A percentile compares a stretch with the other conserved stretches of the same genome.
phyloP scores from a whole-genome alignment of 2,329 filamentous ascomycete species.

The Penicillium occitanis region DNA sequence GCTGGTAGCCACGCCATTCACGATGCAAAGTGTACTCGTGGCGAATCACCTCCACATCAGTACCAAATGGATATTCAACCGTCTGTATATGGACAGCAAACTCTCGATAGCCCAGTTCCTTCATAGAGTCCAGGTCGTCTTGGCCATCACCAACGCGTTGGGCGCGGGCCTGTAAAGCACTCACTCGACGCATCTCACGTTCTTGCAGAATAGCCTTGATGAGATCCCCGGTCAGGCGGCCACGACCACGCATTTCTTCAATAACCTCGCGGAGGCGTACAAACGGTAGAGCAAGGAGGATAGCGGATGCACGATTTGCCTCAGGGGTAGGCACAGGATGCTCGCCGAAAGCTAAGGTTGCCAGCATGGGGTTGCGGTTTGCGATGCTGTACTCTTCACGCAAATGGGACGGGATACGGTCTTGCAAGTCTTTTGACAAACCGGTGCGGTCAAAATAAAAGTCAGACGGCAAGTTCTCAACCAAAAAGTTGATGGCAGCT shows the following conservation, averaged over 20 bases:
- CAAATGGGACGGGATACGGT: constrained; percentile 30
- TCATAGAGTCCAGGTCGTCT: neutral
- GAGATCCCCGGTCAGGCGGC: constrained; percentile 23
- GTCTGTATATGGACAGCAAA: constrained; percentile 15
- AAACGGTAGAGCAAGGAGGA: constrained; percentile 33
- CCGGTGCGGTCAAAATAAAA: constrained; percentile 31
- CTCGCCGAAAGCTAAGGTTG: constrained; percentile 27
- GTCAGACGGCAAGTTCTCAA: constrained; percentile 23
- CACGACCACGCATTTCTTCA: constrained; percentile 23
- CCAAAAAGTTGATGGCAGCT: constrained; percentile 29
- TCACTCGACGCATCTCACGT: constrained; percentile 32
- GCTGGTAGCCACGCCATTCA: constrained; percentile 17
- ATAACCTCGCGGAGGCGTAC: constrained; percentile 26
- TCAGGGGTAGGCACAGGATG: constrained; percentile 23
- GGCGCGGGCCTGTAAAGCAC: constrained; percentile 25
- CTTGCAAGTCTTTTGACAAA: constrained; percentile 26
- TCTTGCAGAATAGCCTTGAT: constrained; percentile 29
- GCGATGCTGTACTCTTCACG: constrained; percentile 20
- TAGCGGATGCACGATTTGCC: constrained; percentile 27
- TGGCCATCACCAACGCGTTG: neutral
- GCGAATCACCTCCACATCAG: neutral
- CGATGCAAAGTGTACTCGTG: constrained; percentile 21
- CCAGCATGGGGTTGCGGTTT: constrained; percentile 25
- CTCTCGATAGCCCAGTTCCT: constrained; percentile 29
- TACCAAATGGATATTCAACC: neutral